These are phyloP conservation scores for Sarocladiaceae sp. DNA, from an alignment of 2,329 filamentous ascomycete genomes.

Conservation along the genomic window DNA sequence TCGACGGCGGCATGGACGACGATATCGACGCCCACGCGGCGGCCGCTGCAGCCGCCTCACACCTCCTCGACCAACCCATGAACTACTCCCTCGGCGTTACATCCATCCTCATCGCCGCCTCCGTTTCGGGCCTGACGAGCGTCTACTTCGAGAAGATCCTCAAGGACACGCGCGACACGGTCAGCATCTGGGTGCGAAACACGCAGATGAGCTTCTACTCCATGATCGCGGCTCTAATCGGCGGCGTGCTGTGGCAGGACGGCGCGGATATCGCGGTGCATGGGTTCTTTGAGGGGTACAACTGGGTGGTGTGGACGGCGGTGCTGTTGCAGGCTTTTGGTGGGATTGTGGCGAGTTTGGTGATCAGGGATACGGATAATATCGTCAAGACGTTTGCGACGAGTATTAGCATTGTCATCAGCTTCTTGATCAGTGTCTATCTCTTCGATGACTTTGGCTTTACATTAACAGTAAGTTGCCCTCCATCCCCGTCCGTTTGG, in stretches of 20 bases:
- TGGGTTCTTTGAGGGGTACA: conserved; percentile 94
- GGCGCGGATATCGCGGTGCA: conserved; percentile 74
- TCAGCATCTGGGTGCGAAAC: conserved; percentile 86
- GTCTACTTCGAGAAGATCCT: conserved; percentile 89
- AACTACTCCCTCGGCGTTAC: conserved; percentile 73
- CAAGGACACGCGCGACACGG: conserved; percentile 62
- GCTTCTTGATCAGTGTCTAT: conserved; percentile 75
- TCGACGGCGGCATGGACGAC: not conserved
- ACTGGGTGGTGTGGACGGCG: conserved; percentile 81
- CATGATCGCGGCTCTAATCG: conserved; percentile 77
- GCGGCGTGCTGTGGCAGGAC: conserved; percentile 83
- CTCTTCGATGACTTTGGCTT: conserved; percentile 72
- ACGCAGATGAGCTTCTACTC: conserved; percentile 94
- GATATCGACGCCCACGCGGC: conserved; percentile 37
- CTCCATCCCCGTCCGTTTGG: not conserved
- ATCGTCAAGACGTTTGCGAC: conserved; percentile 93
- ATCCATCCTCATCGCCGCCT: conserved; percentile 71
- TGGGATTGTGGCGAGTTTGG: conserved; percentile 62
- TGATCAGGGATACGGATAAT: conserved; percentile 47
- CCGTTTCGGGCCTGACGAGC: conserved; percentile 76
- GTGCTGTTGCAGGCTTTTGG: conserved; percentile 77
- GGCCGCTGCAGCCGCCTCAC: conserved; percentile 18
- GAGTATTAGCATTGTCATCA: conserved; percentile 84
- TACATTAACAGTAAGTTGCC: conserved; percentile 59
- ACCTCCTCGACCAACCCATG: conserved; percentile 45